Percentiles rank a stretch among this genome's conserved stretches.
These are phyloP conservation scores for Eucalyptus virginea DNA, from an alignment of 345 rosid species.

Conservation along the genomic window DNA sequence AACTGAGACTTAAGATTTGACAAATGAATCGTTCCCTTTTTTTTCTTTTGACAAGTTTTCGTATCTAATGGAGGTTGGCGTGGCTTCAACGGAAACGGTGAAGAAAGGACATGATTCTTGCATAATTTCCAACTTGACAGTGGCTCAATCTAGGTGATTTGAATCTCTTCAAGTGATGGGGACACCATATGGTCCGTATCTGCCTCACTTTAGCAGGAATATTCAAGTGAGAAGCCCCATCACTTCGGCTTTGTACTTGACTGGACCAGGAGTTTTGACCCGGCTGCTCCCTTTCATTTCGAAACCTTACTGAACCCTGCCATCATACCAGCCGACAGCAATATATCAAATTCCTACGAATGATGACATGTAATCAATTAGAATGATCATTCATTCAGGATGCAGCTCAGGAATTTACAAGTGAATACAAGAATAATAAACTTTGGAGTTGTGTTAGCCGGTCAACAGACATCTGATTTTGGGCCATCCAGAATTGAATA, in stretches of 20 bases:
- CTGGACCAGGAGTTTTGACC: not conserved
- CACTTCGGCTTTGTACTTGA: not conserved
- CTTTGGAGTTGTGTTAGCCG: not conserved
- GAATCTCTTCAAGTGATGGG: not conserved
- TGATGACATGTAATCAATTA: not conserved
- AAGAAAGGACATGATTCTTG: not conserved
- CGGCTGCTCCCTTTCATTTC: not conserved
- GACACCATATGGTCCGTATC: not conserved
- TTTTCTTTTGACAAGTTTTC: not conserved
- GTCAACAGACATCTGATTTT: not conserved
- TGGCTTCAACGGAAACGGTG: not conserved
- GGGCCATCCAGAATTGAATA: not conserved
- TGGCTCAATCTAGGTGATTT: not conserved
- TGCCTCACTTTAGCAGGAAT: not conserved
- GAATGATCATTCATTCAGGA: not conserved
- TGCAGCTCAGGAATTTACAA: not conserved
- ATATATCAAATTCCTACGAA: not conserved
- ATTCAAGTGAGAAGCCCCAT: not conserved
- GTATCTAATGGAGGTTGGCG: not conserved
- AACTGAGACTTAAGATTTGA: not conserved
- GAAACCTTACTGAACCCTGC: not conserved
- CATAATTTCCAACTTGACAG: not conserved
- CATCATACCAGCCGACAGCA: not conserved
- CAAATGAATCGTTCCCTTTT: not conserved
- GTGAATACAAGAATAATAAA: not conserved